Conservation (phyloP, 495 filamentous ascomycete genomes). For the Tuber borchii region DNA sequence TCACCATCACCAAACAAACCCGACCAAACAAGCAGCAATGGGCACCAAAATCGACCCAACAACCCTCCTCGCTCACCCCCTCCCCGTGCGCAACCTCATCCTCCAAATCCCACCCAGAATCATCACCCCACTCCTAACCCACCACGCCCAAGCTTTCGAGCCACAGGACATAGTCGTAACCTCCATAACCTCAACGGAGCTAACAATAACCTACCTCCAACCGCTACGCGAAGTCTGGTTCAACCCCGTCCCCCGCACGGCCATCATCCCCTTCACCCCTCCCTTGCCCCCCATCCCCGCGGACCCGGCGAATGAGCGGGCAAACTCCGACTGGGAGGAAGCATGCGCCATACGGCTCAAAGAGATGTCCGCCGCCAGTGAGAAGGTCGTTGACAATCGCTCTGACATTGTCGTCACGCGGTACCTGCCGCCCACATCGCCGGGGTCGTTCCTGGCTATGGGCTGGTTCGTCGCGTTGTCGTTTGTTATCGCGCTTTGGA, state of each 20-base stretch:
- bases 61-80: slow-evolving; percentile 27
- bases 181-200: slow-evolving; percentile 14
- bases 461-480: slow-evolving; percentile 30
- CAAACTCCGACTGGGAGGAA: slow-evolving; percentile 26
- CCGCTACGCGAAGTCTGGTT: slow-evolving; percentile 38
- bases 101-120: slow-evolving; percentile 28
- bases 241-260: slow-evolving; percentile 33
- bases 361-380: slow-evolving; percentile 29
- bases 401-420: slow-evolving; percentile 29
- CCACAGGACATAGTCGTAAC: slow-evolving; percentile 27
- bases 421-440: slow-evolving; percentile 27
- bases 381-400: slow-evolving; percentile 26
- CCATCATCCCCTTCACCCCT: slow-evolving; percentile 28
- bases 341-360: slow-evolving; percentile 24
- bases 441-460: slow-evolving; percentile 19
- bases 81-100: slow-evolving; percentile 33
- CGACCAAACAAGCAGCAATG: not conserved
- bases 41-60: slow-evolving; percentile 25
- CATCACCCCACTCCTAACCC: slow-evolving; percentile 30
- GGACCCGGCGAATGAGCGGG: slow-evolving; percentile 14
- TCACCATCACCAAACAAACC: not conserved
- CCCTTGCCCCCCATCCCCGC: slow-evolving; percentile 13
- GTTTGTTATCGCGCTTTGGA: slow-evolving; percentile 19
- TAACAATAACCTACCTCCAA: slow-evolving; percentile 36
- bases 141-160: slow-evolving; percentile 27